These are phyloP conservation scores for Solanum commersonii DNA, from an alignment of 257 asterid genomes.

Conservation along the genomic window DNA sequence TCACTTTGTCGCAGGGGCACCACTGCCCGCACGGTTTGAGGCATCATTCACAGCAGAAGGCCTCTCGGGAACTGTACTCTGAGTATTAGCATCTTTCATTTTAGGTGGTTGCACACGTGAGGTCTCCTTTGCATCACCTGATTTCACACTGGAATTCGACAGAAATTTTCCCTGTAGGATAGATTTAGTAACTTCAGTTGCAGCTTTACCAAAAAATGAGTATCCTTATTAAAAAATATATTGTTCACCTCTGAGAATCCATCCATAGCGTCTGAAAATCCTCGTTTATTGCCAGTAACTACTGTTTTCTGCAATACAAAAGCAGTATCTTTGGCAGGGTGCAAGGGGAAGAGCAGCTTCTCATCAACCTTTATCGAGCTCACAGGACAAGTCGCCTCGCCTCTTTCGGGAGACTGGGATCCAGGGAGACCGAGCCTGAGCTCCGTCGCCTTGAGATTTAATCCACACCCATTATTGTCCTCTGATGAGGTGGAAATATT, in stretches of 20 bases:
- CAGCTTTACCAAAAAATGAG: background rate
- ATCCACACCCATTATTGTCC: constrained; percentile 18
- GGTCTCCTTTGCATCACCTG: constrained; percentile 17
- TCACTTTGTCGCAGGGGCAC: constrained; percentile 59
- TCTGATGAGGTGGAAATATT: constrained; percentile 32
- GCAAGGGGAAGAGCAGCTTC: constrained; percentile 57
- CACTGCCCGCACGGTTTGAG: constrained; percentile 5
- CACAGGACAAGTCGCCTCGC: constrained; percentile 16
- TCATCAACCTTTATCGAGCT: constrained; percentile 33
- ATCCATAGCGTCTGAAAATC: constrained; percentile 63
- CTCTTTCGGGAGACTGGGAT: constrained; percentile 44
- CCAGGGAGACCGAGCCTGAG: constrained; percentile 70
- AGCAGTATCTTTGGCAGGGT: constrained; percentile 31
- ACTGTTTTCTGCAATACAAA: constrained; percentile 18
- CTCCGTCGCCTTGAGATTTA: constrained; percentile 63
- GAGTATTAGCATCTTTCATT: constrained; percentile 18
- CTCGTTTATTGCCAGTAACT: constrained; percentile 63
- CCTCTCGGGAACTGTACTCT: constrained; percentile 19
- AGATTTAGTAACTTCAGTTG: constrained; percentile 1
- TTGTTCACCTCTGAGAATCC: constrained; percentile 36
- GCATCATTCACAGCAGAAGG: constrained; percentile 13
- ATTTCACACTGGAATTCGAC: constrained; percentile 9
- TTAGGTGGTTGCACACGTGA: constrained; percentile 20
- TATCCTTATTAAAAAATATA: background rate
- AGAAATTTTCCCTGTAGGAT: constrained; percentile 25